phyloP scores from a whole-genome alignment of 495 filamentous ascomycete species.

The Trichoderma parareesei region DNA sequence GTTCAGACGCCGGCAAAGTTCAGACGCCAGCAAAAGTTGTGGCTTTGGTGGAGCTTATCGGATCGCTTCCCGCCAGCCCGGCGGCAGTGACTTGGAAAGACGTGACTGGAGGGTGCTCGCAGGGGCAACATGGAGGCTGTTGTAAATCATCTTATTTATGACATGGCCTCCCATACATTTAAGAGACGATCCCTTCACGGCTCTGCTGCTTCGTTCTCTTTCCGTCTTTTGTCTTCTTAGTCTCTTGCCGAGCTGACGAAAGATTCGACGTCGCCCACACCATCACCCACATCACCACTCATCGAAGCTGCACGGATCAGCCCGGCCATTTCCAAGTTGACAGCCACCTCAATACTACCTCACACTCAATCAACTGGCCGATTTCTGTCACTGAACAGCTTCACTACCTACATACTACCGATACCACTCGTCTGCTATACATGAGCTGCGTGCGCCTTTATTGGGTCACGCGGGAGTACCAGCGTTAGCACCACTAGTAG shows the following conservation, averaged over 20 bases:
- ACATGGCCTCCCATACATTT: not conserved
- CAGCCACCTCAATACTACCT: too few relatives aligned
- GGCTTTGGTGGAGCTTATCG: slow-evolving; percentile 6
- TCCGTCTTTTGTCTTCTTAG: not conserved
- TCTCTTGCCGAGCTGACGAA: not conserved
- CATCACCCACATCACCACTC: too few relatives aligned
- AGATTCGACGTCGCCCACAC: not conserved
- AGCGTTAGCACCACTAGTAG: not conserved
- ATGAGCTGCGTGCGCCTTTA: not conserved
- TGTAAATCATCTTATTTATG: not conserved
- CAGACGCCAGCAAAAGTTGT: not conserved
- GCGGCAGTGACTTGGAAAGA: not conserved
- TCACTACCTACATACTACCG: too few relatives aligned
- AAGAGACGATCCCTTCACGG: not conserved
- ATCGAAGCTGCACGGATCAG: too few relatives aligned
- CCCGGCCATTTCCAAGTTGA: too few relatives aligned
- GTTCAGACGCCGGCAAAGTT: not conserved
- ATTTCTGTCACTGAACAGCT: too few relatives aligned
- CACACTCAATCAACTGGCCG: too few relatives aligned
- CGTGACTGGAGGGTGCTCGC: not conserved
- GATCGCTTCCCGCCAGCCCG: slow-evolving; percentile 6
- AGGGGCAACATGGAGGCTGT: not conserved
- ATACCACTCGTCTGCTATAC: not conserved
- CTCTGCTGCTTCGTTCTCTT: not conserved
- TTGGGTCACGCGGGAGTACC: not conserved